These are phyloP conservation scores for Thymus mandschuricus DNA, from an alignment of 257 asterid species.

Conservation along the genomic window DNA sequence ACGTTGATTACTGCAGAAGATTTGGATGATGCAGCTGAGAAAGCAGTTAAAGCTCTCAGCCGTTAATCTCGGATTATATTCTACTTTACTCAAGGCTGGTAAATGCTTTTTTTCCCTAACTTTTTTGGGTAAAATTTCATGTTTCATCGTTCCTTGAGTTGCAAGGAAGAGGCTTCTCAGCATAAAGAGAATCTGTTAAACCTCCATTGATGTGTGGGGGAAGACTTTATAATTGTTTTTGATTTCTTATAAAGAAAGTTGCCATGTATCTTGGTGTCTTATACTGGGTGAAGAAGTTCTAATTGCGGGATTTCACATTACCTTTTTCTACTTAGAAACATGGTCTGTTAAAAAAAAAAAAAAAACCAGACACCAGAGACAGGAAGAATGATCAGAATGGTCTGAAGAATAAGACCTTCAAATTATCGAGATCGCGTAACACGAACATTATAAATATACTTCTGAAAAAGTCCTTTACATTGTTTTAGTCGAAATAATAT, in stretches of 20 bases:
- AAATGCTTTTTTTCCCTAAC: neutral
- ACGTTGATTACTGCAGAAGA: constrained; percentile 86
- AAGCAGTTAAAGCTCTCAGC: constrained; percentile 76
- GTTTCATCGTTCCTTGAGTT: constrained; percentile 25
- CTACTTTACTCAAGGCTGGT: constrained; percentile 17
- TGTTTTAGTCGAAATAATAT: no score
- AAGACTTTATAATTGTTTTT: neutral
- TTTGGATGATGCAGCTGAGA: constrained; percentile 93
- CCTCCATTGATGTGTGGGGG: constrained; percentile 35
- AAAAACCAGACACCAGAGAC: no score
- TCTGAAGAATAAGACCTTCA: neutral
- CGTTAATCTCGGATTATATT: neutral
- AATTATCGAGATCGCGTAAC: no score
- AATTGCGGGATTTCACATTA: neutral
- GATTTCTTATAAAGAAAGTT: constrained; percentile 6
- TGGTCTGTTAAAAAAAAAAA: neutral
- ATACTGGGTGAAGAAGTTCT: neutral
- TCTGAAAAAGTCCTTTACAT: no score
- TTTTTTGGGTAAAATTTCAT: constrained; percentile 15
- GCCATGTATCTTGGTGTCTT: neutral
- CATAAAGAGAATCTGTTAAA: constrained; percentile 27
- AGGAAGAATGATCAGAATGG: neutral
- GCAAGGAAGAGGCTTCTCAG: constrained; percentile 23
- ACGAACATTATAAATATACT: no score
- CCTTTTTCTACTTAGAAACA: neutral